Conservation (phyloP, 495 filamentous ascomycete genomes). For the Penicillium bialowiezense region DNA sequence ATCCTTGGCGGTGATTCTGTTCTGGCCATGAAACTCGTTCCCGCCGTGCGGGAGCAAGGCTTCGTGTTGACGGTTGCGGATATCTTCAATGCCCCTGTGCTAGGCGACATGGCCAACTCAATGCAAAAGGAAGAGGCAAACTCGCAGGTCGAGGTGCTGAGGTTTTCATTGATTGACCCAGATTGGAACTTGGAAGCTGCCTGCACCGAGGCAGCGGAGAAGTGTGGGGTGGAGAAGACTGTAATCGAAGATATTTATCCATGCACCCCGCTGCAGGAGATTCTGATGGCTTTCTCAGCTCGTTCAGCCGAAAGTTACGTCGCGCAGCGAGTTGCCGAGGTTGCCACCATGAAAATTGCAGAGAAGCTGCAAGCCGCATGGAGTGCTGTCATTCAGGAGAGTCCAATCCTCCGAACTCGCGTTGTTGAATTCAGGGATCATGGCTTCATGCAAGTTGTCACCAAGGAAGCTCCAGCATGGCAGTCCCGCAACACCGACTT, state of each 20-base stretch:
- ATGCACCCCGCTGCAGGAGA: conserved; percentile 51
- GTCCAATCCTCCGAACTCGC: conserved; percentile 50
- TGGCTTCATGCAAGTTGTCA: conserved; percentile 49
- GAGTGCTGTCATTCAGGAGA: conserved; percentile 29
- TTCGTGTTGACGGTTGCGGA: not conserved
- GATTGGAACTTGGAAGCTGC: not conserved
- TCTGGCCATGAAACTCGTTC: conserved; percentile 38
- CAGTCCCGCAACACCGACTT: conserved; percentile 24
- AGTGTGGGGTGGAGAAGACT: not conserved
- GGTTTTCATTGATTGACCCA: conserved; percentile 2
- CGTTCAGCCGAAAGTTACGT: conserved; percentile 50
- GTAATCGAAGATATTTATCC: conserved; percentile 29
- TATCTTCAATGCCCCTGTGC: conserved; percentile 5
- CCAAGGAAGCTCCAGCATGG: conserved; percentile 35
- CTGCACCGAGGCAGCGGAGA: not conserved
- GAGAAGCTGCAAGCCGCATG: conserved; percentile 39
- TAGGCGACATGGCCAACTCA: conserved; percentile 1
- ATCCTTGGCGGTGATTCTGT: conserved; percentile 56
- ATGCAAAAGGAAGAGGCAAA: conserved; percentile 2
- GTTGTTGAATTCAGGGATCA: conserved; percentile 41
- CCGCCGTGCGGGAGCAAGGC: not conserved
- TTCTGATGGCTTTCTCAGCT: conserved; percentile 49
- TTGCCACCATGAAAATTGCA: conserved; percentile 22
- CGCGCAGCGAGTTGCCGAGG: conserved; percentile 35
- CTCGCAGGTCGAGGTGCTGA: conserved; percentile 6